Base-by-base conservation (phyloP, 495 filamentous ascomycete species). In the Evernia prunastri region DNA sequence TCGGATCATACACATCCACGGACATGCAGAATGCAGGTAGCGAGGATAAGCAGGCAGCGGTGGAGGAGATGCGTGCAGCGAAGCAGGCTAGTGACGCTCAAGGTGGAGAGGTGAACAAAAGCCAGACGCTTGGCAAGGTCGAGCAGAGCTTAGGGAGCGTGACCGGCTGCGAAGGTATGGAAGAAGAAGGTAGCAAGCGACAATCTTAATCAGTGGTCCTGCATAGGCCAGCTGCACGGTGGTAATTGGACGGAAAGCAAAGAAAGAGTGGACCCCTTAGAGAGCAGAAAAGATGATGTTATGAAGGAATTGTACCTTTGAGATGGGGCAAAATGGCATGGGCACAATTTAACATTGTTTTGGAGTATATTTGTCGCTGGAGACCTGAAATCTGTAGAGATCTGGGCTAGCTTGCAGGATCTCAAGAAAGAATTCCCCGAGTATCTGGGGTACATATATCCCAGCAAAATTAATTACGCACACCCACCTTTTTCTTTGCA, bases 111-210 rank as follows among this genome's bases (percentile, higher is more conserved):
- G 59, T 63, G 31, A 66, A 27, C 57, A 70, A 70, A 58, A 70
- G 66, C 18, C 47, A 53, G 27, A 70, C 63, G 15, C 20, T 70
- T 53, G 68, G 68, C 4, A 68, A 64, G 45, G 60, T 64, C 11
- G 68, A 70, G 40, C 61, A 70, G 27, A 66, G 57, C 15, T 37
- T 68, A 27, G 68, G 68, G 18, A 58, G 63, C 9, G 68, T 57
- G 18, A 66, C 66, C 3, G 68, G 68, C 4, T 70, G 68, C 51
- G 68, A 68, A 57, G 68, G 68, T 9, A 70, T 70, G 68, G 68
- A 67, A 43, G 68, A 67, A 18, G 68, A 70, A 45, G 68, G 68
- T 11, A 63, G 39, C 49, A 67, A 66, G 51, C 60, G 68, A 29
- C 63, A 68, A 43, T 5, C 23, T 11, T 68, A 35, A 68, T 20